phyloP scores from a whole-genome alignment of 371 early-diverging fungal species.

The Nosema muscidifuracis region DNA sequence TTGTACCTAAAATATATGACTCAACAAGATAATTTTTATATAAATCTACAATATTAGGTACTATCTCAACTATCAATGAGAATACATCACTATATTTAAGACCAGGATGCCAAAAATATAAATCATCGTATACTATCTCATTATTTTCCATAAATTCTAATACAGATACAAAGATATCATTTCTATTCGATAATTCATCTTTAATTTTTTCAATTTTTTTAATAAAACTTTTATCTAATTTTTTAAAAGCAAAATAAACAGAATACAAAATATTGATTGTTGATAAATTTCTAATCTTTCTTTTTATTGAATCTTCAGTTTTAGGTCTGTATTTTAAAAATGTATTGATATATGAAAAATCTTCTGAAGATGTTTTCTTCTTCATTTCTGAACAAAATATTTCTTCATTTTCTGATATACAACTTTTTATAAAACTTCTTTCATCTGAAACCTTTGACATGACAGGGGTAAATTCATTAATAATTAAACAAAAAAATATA shows the following conservation, averaged over 20 bases:
- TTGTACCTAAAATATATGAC: neutral
- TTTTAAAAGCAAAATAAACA: conserved; percentile 26
- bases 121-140: conserved; percentile 28
- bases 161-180: conserved; percentile 33
- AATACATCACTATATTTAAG: conserved; percentile 30
- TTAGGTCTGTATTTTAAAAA: conserved; percentile 4
- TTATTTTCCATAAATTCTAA: conserved; percentile 23
- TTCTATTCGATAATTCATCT: conserved; percentile 21
- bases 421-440: neutral
- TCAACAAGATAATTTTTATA: conserved; percentile 42
- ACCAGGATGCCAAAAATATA: conserved; percentile 50
- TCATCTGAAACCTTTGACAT: conserved; percentile 3
- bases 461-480: neutral
- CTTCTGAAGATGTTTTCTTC: neutral
- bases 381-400: neutral
- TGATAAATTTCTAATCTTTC: conserved; percentile 16
- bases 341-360: neutral
- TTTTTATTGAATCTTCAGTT: neutral
- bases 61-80: conserved; percentile 32
- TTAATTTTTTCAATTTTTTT: conserved; percentile 34
- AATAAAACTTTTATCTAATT: conserved; percentile 26
- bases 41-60: conserved; percentile 41
- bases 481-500: too few relatives aligned
- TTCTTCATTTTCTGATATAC: neutral
- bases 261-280: conserved; percentile 33